These are phyloP conservation scores for Waitea zeae DNA, from an alignment of 1,284 basidiomycete species.

Conservation along the genomic window DNA sequence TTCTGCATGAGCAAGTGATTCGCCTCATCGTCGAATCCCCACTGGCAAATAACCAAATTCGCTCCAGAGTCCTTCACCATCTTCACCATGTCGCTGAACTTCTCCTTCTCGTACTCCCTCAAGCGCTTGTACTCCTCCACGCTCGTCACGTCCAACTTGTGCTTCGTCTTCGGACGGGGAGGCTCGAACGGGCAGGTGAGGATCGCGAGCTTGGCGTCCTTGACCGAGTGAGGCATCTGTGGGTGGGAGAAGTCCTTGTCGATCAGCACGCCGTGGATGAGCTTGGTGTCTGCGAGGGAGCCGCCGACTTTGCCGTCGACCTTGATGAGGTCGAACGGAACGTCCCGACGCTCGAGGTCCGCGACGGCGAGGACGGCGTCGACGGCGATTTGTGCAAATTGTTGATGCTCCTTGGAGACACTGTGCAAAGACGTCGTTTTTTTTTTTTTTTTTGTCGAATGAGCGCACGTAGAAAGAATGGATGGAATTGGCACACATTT, in stretches of 20 bases:
- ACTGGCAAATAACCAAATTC: conserved; percentile 98
- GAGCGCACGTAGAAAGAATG: conserved; percentile 5
- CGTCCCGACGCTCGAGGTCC: conserved; percentile 87
- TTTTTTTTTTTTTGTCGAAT: background rate
- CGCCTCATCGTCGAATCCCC: conserved; percentile 99
- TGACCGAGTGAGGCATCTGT: conserved; percentile 85
- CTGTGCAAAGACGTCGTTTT: conserved; percentile 32
- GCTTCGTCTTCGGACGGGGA: conserved; percentile 97
- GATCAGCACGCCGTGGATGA: conserved; percentile 91
- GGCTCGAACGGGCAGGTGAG: conserved; percentile 98
- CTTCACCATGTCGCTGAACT: conserved; percentile 95
- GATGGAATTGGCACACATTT: conserved; percentile 68
- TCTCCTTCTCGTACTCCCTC: conserved; percentile 88
- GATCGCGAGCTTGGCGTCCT: conserved; percentile 88
- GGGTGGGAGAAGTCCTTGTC: conserved; percentile 99
- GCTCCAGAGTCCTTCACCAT: conserved; percentile 96
- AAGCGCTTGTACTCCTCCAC: conserved; percentile 98
- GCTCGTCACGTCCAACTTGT: conserved; percentile 93
- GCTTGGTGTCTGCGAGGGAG: conserved; percentile 82
- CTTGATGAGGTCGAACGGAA: conserved; percentile 98
- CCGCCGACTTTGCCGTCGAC: conserved; percentile 98
- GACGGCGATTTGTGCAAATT: conserved; percentile 96
- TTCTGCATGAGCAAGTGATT: conserved; percentile 98
- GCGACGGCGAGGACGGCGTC: conserved; percentile 94
- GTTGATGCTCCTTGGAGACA: conserved; percentile 89